These are phyloP conservation scores for Sphaerulina musiva DNA, from an alignment of 2,329 filamentous ascomycete species.

Conservation along the genomic window DNA sequence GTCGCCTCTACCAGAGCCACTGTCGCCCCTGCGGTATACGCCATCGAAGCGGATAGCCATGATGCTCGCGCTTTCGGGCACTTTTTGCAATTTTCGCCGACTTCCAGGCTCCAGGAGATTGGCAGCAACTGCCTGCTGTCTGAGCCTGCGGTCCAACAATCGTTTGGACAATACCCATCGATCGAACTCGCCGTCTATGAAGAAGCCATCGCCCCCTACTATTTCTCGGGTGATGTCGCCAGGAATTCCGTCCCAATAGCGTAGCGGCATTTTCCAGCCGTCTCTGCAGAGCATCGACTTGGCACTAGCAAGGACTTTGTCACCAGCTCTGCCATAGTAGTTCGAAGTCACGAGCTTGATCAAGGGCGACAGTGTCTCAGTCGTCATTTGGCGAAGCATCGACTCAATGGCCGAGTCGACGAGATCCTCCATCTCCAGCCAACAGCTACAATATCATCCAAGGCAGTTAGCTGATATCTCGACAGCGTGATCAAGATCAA, in stretches of 20 bases:
- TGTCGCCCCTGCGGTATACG: slow-evolving; percentile 44
- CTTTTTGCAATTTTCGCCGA: slow-evolving; percentile 39
- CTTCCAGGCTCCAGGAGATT: slow-evolving; percentile 43
- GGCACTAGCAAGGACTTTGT: slow-evolving; percentile 50
- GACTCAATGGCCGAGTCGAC: slow-evolving; percentile 49
- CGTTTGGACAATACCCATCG: slow-evolving; percentile 51
- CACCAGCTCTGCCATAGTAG: slow-evolving; percentile 51
- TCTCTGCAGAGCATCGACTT: slow-evolving; percentile 54
- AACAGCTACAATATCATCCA: slow-evolving; percentile 35
- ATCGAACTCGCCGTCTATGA: slow-evolving; percentile 52
- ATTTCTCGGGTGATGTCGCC: slow-evolving; percentile 54
- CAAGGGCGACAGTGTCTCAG: slow-evolving; percentile 43
- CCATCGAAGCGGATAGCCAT: slow-evolving; percentile 50
- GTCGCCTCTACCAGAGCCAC: slow-evolving; percentile 36
- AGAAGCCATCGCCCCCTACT: slow-evolving; percentile 54
- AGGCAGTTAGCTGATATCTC: neutral
- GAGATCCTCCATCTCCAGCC: slow-evolving; percentile 53
- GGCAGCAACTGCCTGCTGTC: slow-evolving; percentile 42
- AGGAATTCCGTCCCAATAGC: slow-evolving; percentile 52
- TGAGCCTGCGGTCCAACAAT: slow-evolving; percentile 48
- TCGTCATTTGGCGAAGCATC: slow-evolving; percentile 51
- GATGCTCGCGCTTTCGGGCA: slow-evolving; percentile 43
- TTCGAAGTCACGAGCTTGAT: slow-evolving; percentile 51
- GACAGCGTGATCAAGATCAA: neutral
- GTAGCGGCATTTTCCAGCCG: slow-evolving; percentile 51